Evolutionary conservation across 108 stramenopile species (phyloP).

Genomic region (Cylindrotheca closterium): DNA sequence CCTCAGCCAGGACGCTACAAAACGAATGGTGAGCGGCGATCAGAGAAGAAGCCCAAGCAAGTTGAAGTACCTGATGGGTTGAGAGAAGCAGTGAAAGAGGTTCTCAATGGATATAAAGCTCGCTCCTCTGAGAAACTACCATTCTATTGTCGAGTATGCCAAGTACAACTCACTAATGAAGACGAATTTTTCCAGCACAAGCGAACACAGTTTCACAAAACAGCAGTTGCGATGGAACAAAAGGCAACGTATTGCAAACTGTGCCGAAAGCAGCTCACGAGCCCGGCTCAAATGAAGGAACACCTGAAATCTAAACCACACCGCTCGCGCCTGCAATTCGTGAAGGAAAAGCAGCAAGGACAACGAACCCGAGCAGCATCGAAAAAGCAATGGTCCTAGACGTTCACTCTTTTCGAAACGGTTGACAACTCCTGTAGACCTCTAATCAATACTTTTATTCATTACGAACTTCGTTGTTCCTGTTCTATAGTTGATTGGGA

Average conservation of each 20-base stretch:
- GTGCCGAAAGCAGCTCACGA: conserved; percentile 88
- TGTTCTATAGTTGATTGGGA: conserved; percentile 74
- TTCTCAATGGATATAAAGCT: conserved; percentile 70
- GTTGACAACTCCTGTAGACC: too few relatives aligned
- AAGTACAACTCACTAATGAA: conserved; percentile 59
- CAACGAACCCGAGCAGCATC: too few relatives aligned
- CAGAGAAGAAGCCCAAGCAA: conserved; percentile 16
- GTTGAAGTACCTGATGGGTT: conserved; percentile 48
- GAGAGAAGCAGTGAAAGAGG: conserved; percentile 69
- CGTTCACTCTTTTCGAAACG: too few relatives aligned
- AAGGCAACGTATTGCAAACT: conserved; percentile 81
- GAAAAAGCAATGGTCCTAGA: too few relatives aligned
- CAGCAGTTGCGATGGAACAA: conserved; percentile 67
- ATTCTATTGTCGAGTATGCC: conserved; percentile 89
- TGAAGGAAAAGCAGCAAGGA: conserved; percentile 36
- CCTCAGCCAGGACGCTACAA: conserved; percentile 35
- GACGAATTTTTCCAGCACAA: conserved; percentile 70
- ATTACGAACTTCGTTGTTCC: conserved; percentile 86
- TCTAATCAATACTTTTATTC: too few relatives aligned
- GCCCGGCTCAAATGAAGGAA: conserved; percentile 84
- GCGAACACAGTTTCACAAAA: conserved; percentile 67
- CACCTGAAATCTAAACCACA: conserved; percentile 83
- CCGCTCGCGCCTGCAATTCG: conserved; percentile 50
- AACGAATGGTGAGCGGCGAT: conserved; percentile 21
- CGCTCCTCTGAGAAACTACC: conserved; percentile 77